Conservation (phyloP, 116 monocot genomes). For the Papilionanthe hybrid region DNA sequence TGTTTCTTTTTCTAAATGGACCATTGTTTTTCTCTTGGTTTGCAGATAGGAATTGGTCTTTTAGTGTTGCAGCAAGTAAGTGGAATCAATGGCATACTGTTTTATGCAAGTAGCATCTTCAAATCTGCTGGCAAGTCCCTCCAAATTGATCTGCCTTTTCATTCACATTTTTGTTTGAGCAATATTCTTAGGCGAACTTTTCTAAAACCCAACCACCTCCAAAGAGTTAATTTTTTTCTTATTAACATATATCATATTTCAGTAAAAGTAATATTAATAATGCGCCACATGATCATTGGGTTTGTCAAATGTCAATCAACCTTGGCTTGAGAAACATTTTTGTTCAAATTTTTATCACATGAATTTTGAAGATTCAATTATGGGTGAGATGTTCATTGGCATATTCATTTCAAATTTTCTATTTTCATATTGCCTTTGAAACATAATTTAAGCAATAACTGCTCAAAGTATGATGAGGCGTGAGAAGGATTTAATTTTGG, state of each 20-base stretch:
- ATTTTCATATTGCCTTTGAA: not conserved
- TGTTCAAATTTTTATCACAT: too few relatives aligned
- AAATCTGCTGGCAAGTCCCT: constrained; percentile 67
- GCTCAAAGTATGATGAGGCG: too few relatives aligned
- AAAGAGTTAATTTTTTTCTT: not conserved
- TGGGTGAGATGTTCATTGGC: not conserved
- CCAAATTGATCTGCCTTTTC: not conserved
- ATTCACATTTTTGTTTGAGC: not conserved
- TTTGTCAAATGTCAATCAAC: not conserved
- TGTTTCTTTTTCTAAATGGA: not conserved
- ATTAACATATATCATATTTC: not conserved
- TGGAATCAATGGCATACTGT: constrained; percentile 91
- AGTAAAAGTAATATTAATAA: not conserved
- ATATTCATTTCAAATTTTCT: not conserved
- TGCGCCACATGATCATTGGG: not conserved
- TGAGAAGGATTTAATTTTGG: too few relatives aligned
- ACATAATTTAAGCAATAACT: too few relatives aligned
- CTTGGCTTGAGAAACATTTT: too few relatives aligned
- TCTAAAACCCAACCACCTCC: not conserved
- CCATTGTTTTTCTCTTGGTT: not conserved
- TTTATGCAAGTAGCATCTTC: constrained; percentile 89
- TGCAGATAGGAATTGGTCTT: constrained; percentile 82
- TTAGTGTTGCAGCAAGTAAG: constrained; percentile 81
- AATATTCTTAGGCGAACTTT: not conserved
- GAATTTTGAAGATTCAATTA: not conserved